A percentile compares a stretch with the other conserved stretches of the same genome.
Evolutionary conservation across 169 alveolate species (phyloP).

Genomic region (Babesia bovis): DNA sequence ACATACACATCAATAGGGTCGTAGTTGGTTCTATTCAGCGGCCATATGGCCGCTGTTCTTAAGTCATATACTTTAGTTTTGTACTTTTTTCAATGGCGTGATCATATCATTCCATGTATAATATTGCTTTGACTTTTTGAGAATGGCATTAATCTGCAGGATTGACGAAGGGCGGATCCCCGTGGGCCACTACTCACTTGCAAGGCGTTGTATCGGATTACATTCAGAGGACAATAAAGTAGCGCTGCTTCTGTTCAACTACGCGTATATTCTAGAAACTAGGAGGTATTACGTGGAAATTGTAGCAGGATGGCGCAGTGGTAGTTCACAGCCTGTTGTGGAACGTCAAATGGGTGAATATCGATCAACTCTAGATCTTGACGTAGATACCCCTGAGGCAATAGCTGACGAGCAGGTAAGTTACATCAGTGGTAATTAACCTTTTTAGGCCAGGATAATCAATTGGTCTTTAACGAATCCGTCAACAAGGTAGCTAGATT

Average conservation of each 20-base stretch:
- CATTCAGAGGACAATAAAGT: slow-evolving; percentile 57
- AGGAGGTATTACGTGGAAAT: slow-evolving; percentile 5
- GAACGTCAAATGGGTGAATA: no score
- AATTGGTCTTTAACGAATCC: background rate
- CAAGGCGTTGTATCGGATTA: slow-evolving; percentile 32
- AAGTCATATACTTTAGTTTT: no score
- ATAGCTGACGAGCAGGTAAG: slow-evolving; percentile 9
- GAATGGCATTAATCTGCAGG: slow-evolving; percentile 53
- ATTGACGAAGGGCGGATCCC: slow-evolving; percentile 37
- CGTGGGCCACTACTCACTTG: slow-evolving; percentile 23
- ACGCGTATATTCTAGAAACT: slow-evolving; percentile 27
- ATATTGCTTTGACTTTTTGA: no score
- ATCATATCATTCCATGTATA: no score
- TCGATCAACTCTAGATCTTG: background rate
- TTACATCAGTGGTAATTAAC: background rate
- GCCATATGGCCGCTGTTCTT: background rate
- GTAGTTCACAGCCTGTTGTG: background rate
- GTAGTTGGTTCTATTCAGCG: background rate
- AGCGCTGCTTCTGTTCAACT: slow-evolving; percentile 17
- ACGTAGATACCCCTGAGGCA: background rate
- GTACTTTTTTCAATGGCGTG: no score
- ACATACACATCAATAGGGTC: background rate
- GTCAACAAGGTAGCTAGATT: slow-evolving; percentile 28
- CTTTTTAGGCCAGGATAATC: background rate
- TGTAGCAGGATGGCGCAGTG: background rate